Base-by-base conservation (phyloP, 2,329 filamentous ascomycete species). In the Sporothrix luriei region DNA sequence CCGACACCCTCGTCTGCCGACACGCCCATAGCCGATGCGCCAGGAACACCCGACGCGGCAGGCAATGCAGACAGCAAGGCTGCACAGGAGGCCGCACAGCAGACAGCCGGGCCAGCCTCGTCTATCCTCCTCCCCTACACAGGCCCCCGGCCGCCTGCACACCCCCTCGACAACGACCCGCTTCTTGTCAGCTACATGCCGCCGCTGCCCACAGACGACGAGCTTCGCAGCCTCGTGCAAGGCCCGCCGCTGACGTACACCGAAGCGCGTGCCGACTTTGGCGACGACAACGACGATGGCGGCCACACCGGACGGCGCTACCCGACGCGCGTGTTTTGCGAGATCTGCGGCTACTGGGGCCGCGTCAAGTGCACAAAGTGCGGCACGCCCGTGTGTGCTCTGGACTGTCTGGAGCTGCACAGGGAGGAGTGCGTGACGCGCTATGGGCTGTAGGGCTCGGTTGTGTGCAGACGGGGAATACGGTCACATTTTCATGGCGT, bases 331-430 rank as follows among this genome's bases (percentile, higher is more conserved):
- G 81, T 82, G 48, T 94, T 94, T 78, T 94, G 91, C 79, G 90
- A 90, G 76, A 87, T 93, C 43, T 94, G 91, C 76, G 91, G 91
- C 16, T 94, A 93, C 79, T 94, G 91, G 91, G 91, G 91, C 2
- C 82, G 88, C 52, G 88, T 92, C 59, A 86, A 85, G 78, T 94
- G 91, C 80, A 85, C 89, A 78, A 92, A 91, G 81, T 94, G 91
- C 79, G 91, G 91, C n/a, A 86, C 86, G 59, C 84, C 89, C 75
- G 88, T 92, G n/a, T 94, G 91, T 77, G 91, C 90, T 51, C 78
- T 94, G 73, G 89, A 91, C 71, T 94, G 91, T 75, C 83, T 93
- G 74, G 87, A 88, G 75, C 83, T 85, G 72, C 91, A 94, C 78
- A 85, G 88, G 68, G 90, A 91, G 78, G 90, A 91, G 74, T 90